phyloP scores from a whole-genome alignment of 306 rosid genomes.

The Trichosanthes cucumerina region DNA sequence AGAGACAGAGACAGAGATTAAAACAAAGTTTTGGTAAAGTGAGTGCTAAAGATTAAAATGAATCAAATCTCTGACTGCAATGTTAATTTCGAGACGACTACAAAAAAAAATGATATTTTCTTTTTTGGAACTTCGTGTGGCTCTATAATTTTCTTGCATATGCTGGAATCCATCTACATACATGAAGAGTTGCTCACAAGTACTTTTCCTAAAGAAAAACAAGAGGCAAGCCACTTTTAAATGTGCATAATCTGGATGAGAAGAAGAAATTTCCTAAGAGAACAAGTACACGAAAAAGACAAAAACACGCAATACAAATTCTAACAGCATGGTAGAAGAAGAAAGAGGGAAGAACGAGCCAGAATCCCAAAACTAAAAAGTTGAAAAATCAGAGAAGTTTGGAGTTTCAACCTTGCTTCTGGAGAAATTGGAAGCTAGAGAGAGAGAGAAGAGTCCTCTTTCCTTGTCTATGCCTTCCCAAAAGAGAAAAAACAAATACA shows the following conservation, averaged over 20 bases:
- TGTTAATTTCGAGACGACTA: neutral
- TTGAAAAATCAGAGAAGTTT: neutral
- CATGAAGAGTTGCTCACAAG: neutral
- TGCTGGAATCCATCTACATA: neutral
- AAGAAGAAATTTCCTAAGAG: neutral
- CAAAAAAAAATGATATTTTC: neutral
- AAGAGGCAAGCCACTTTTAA: neutral
- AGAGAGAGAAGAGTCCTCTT: neutral
- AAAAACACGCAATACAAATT: neutral
- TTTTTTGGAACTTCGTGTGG: neutral
- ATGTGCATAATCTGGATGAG: neutral
- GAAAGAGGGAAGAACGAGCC: neutral
- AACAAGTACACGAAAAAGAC: neutral
- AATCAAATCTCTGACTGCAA: constrained; percentile 1
- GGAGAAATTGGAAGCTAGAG: neutral
- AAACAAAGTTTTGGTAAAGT: neutral
- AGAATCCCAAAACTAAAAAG: neutral
- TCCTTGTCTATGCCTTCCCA: neutral
- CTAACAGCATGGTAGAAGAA: neutral
- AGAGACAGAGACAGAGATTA: neutral
- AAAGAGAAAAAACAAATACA: neutral
- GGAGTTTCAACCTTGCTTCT: neutral
- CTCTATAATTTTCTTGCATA: neutral
- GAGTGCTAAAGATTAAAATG: neutral
- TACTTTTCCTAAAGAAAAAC: neutral